Conservation (phyloP, 371 early-diverging fungal species). For the Nematocida parisii region DNA sequence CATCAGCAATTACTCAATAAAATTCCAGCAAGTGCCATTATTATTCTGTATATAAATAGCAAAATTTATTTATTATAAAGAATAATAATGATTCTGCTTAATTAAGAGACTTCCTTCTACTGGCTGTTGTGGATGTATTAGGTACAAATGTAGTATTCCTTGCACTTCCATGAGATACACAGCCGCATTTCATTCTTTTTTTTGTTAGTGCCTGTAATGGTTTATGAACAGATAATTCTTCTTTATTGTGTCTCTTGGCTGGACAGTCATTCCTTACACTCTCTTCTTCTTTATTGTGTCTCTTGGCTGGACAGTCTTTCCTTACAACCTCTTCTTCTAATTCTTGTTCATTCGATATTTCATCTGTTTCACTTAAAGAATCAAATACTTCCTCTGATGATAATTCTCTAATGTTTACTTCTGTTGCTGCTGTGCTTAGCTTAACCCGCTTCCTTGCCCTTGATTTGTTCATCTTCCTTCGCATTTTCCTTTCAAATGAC, state of each 20-base stretch:
- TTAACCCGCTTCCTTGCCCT: background rate
- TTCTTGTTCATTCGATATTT: too few species aligned
- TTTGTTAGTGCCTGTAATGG: background rate
- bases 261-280: too few species aligned
- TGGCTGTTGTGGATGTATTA: background rate
- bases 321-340: too few species aligned
- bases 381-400: slow-evolving; percentile 1
- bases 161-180: background rate
- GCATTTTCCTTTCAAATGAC: slow-evolving; percentile 32
- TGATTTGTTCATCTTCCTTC: background rate
- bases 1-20: too few species aligned
- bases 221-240: background rate
- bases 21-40: too few species aligned
- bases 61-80: too few species aligned
- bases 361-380: too few species aligned
- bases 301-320: too few species aligned
- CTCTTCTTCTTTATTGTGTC: too few species aligned
- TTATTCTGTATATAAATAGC: too few species aligned
- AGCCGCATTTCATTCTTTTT: slow-evolving; percentile 31
- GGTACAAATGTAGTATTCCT: background rate
- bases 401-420: background rate
- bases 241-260: too few species aligned
- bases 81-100: background rate
- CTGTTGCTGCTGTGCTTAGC: background rate
- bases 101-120: background rate